These are phyloP conservation scores for Russula olivacea DNA, from an alignment of 768 basidiomycete genomes.

Conservation along the genomic window DNA sequence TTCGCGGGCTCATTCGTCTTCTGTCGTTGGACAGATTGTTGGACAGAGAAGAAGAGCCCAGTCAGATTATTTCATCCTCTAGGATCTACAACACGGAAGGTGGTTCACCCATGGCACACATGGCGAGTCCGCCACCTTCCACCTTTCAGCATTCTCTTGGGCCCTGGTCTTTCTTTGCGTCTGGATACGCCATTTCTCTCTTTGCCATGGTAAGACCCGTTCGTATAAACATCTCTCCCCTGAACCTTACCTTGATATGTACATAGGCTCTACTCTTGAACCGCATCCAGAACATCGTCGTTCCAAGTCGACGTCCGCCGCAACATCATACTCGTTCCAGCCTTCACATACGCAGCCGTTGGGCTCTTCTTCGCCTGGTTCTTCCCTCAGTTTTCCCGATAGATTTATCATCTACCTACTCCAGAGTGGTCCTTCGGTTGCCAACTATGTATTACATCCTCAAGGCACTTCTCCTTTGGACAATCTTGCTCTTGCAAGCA, in stretches of 20 bases:
- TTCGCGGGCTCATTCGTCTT: conserved; percentile 6
- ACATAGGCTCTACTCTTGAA: conserved; percentile 61
- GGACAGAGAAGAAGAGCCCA: conserved; percentile 4
- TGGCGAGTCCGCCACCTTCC: conserved; percentile 16
- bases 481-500: conserved; percentile 52
- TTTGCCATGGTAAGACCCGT: conserved; percentile 50
- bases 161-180: conserved; percentile 68
- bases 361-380: conserved; percentile 27
- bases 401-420: conserved; percentile 52
- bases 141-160: conserved; percentile 41
- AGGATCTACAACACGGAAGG: conserved; percentile 9
- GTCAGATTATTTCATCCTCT: conserved; percentile 3
- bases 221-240: background rate
- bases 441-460: conserved; percentile 59
- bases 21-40: conserved; percentile 11
- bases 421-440: conserved; percentile 53
- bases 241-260: background rate
- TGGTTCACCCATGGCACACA: conserved; percentile 2
- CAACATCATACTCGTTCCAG: conserved; percentile 27
- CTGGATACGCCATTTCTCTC: conserved; percentile 63
- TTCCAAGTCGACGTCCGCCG: conserved; percentile 48
- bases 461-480: conserved; percentile 54
- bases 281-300: conserved; percentile 71
- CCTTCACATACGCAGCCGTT: conserved; percentile 23
- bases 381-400: conserved; percentile 52